Conservation (phyloP, 116 monocot genomes). For the Cymodocea nodosa region DNA sequence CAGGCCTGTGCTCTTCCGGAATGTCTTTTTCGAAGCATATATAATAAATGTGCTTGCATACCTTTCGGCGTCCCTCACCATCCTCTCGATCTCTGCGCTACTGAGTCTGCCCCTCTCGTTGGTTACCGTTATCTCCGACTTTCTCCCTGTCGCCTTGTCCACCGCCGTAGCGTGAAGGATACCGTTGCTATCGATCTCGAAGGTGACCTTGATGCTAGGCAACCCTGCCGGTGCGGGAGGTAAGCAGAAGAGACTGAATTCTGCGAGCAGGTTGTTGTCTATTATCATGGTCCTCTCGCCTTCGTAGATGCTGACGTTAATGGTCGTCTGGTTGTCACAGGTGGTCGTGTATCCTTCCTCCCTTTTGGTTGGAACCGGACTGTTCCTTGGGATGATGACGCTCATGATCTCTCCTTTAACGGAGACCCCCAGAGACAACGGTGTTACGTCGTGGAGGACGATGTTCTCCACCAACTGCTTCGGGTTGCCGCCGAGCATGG, state of each 20-base stretch:
- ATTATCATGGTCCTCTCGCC: conserved; percentile 22
- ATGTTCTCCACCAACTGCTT: not conserved
- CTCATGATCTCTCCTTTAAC: conserved; percentile 7
- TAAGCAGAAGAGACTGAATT: conserved; percentile 21
- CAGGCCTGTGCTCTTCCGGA: not conserved
- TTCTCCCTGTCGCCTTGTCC: conserved; percentile 17
- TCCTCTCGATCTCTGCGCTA: conserved; percentile 23
- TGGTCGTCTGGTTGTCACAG: not conserved
- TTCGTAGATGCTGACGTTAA: conserved; percentile 12
- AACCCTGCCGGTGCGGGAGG: conserved; percentile 17
- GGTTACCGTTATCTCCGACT: conserved; percentile 17
- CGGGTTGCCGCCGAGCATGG: not conserved
- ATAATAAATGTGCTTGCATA: not conserved
- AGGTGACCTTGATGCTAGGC: conserved; percentile 22
- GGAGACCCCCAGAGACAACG: not conserved
- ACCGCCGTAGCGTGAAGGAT: conserved; percentile 23
- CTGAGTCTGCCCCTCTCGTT: conserved; percentile 21
- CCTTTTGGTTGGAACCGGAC: not conserved
- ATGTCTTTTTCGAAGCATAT: not conserved
- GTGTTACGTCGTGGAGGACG: conserved; percentile 3
- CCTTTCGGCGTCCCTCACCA: conserved; percentile 31
- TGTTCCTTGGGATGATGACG: conserved; percentile 6
- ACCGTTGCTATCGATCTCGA: conserved; percentile 25
- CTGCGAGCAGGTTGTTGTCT: conserved; percentile 22
- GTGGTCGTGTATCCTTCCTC: not conserved